Evolutionary conservation across 352 stramenopile genomes (phyloP).

Genomic region (Globisporangium radiosum): DNA sequence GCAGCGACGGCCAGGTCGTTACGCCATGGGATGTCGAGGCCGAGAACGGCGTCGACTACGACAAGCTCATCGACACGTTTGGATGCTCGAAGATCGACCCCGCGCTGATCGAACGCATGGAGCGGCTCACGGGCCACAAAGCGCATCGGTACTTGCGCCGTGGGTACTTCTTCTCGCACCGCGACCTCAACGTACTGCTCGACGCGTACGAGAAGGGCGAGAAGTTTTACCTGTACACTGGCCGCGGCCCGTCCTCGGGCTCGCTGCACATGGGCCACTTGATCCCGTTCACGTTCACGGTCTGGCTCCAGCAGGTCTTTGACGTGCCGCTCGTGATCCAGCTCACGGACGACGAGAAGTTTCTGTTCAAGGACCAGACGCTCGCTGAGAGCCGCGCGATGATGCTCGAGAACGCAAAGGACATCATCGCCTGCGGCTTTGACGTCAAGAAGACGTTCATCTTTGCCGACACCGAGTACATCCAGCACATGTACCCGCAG

Average conservation of each 20-base stretch:
- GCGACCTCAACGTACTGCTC: conserved; percentile 95
- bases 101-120: conserved; percentile 92
- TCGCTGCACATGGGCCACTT: conserved; percentile 99
- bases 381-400: conserved; percentile 87
- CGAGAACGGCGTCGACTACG: conserved; percentile 97
- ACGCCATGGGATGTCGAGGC: conserved; percentile 93
- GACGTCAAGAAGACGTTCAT: conserved; percentile 99
- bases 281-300: conserved; percentile 99
- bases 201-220: conserved; percentile 94
- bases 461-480: conserved; percentile 99
- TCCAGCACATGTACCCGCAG: conserved; percentile 98
- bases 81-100: conserved; percentile 93
- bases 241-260: conserved; percentile 94
- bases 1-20: conserved; percentile 70
- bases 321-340: conserved; percentile 99
- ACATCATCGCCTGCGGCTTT: conserved; percentile 99
- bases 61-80: conserved; percentile 98
- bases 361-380: conserved; percentile 98
- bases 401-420: conserved; percentile 98
- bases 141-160: conserved; percentile 97
- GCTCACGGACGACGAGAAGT: conserved; percentile 99
- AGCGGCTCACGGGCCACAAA: conserved; percentile 91
- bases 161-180: conserved; percentile 99
- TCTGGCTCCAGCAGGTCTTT: conserved; percentile 98
- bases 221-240: conserved; percentile 99